Evolutionary conservation across 2,329 filamentous ascomycete species (phyloP).

Genomic region (Pleurostoma richardsiae): DNA sequence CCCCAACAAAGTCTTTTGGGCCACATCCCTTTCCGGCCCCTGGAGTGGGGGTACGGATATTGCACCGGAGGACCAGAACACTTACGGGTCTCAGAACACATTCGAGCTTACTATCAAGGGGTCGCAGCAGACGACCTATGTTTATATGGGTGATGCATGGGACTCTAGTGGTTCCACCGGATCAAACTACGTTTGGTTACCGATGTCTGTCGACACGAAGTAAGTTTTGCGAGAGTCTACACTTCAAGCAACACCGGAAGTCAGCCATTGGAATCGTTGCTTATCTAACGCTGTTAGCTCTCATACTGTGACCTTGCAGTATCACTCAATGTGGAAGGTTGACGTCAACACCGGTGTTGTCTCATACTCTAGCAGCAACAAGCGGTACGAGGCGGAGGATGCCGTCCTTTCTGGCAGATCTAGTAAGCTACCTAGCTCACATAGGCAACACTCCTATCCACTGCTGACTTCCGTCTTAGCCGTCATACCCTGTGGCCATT

Average conservation of each 20-base stretch:
- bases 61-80: constrained; percentile 26
- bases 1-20: constrained; percentile 28
- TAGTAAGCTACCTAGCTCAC: constrained; percentile 11
- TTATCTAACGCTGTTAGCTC: constrained; percentile 6
- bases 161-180: constrained; percentile 24
- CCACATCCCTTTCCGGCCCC: constrained; percentile 22
- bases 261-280: background rate
- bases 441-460: too few relatives aligned
- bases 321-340: constrained; percentile 33
- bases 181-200: constrained; percentile 33
- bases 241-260: background rate
- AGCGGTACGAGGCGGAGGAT: constrained; percentile 27
- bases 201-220: constrained; percentile 25
- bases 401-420: constrained; percentile 18
- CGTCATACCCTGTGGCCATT: constrained; percentile 1
- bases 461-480: background rate
- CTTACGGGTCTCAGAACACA: constrained; percentile 29
- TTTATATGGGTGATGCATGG: constrained; percentile 32
- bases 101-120: constrained; percentile 27
- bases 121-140: constrained; percentile 22
- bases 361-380: constrained; percentile 19
- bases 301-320: constrained; percentile 26
- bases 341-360: constrained; percentile 29
- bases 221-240: constrained; percentile 7
- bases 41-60: constrained; percentile 27